A percentile compares a stretch with the other conserved stretches of the same genome.
These are phyloP conservation scores for Chenopodium album DNA, from an alignment of 148 eudicot genomes.

Conservation along the genomic window DNA sequence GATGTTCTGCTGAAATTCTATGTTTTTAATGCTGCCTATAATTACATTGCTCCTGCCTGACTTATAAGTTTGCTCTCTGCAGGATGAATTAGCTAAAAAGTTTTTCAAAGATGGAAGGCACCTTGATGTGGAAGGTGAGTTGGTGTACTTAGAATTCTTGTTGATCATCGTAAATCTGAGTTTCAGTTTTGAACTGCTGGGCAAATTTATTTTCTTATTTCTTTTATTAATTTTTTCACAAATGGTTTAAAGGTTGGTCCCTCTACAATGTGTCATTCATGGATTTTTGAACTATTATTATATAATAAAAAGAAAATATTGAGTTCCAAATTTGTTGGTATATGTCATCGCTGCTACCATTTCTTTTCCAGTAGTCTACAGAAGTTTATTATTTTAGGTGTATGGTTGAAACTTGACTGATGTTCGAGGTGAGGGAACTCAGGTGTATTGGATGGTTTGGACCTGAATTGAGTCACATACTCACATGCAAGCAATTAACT, in stretches of 20 bases:
- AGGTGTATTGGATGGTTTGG: background rate
- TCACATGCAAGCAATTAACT: background rate
- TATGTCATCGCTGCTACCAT: background rate
- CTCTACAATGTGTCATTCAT: background rate
- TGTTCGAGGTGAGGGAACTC: background rate
- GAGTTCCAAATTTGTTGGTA: background rate
- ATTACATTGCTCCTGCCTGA: background rate
- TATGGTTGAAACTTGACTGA: too few relatives aligned
- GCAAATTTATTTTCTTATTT: background rate
- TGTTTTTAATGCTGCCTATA: background rate
- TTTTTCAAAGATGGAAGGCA: constrained; percentile 80
- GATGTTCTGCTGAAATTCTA: background rate
- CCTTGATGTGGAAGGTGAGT: constrained; percentile 78
- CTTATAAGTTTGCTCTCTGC: constrained; percentile 23
- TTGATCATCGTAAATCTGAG: background rate
- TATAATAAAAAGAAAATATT: background rate
- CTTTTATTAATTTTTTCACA: background rate
- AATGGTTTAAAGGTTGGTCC: background rate
- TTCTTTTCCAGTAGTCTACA: background rate
- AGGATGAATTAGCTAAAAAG: constrained; percentile 66
- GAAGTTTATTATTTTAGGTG: background rate
- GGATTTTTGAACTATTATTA: background rate
- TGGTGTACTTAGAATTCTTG: background rate
- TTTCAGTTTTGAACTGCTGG: constrained; percentile 6
- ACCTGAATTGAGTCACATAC: background rate